Conservation (phyloP, 345 rosid species). For the Tarenaya hassleriana region DNA sequence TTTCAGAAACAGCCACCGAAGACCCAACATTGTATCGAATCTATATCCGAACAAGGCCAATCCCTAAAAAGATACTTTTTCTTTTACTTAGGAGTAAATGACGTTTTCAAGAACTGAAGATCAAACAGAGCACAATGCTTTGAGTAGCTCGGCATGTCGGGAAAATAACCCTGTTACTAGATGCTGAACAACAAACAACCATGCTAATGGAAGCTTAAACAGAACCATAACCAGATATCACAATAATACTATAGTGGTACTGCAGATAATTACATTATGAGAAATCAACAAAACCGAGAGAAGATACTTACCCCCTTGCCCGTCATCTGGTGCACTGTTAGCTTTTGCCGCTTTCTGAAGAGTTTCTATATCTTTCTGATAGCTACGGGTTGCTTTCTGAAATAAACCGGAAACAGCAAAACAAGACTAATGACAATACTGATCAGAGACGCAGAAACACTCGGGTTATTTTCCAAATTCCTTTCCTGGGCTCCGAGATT, state of each 20-base stretch:
- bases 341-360: constrained; percentile 57
- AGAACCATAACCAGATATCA: no score
- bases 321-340: constrained; percentile 42
- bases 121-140: background rate
- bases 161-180: background rate
- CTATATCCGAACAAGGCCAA: no score
- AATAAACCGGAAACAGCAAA: constrained; percentile 3
- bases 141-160: background rate
- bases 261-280: background rate
- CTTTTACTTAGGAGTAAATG: no score
- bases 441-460: no score
- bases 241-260: no score
- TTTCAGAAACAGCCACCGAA: no score
- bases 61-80: no score
- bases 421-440: constrained; percentile 6
- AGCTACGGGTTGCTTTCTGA: constrained; percentile 92
- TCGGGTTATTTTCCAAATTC: no score
- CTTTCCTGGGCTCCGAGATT: no score
- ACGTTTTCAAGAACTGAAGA: background rate
- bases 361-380: constrained; percentile 78
- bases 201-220: constrained; percentile 5
- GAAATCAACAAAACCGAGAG: background rate
- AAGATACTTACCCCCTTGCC: constrained; percentile 46
- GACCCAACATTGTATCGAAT: no score
- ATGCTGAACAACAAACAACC: constrained; percentile 5